Percentiles rank a stretch among this genome's conserved stretches.
phyloP scores from a whole-genome alignment of 73 alveolate genomes.

The Paramecium bursaria region DNA sequence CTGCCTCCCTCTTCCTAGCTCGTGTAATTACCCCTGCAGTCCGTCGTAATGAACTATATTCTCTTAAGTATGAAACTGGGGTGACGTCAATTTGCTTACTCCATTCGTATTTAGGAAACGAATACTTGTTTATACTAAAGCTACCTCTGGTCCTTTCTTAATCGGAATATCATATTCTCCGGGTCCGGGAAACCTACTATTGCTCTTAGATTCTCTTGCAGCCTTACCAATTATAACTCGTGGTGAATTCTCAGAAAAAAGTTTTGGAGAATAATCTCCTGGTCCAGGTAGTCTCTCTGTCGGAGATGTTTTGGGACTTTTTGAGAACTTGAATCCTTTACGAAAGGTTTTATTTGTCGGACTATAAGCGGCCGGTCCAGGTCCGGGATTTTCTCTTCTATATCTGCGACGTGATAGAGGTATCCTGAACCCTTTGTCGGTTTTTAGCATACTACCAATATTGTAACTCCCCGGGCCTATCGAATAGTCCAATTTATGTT shows the following conservation, averaged over 20 bases:
- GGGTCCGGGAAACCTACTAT: constrained; percentile 41
- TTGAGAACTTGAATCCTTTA: neutral
- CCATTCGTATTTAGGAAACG: constrained; percentile 30
- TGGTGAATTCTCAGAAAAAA: constrained; percentile 16
- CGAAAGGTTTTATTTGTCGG: neutral
- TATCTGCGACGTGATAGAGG: neutral
- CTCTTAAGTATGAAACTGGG: constrained; percentile 14
- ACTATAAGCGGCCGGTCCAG: neutral
- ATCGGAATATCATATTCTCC: constrained; percentile 31
- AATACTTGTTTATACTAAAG: neutral
- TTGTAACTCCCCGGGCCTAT: constrained; percentile 45
- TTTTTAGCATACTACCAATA: neutral
- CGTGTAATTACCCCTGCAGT: neutral
- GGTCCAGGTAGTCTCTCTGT: constrained; percentile 30
- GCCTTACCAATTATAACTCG: constrained; percentile 39
- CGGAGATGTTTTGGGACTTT: neutral
- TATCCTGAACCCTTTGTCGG: constrained; percentile 36
- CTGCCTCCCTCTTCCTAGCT: neutral
- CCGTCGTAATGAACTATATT: constrained; percentile 9
- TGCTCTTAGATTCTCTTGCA: neutral
- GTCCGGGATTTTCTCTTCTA: constrained; percentile 19
- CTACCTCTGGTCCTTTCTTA: constrained; percentile 14
- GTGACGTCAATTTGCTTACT: neutral
- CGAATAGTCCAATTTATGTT: neutral
- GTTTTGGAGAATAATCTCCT: constrained; percentile 51